Base-by-base conservation (phyloP, 1,139 yeast species). In the Waltiozyma sp. region DNA sequence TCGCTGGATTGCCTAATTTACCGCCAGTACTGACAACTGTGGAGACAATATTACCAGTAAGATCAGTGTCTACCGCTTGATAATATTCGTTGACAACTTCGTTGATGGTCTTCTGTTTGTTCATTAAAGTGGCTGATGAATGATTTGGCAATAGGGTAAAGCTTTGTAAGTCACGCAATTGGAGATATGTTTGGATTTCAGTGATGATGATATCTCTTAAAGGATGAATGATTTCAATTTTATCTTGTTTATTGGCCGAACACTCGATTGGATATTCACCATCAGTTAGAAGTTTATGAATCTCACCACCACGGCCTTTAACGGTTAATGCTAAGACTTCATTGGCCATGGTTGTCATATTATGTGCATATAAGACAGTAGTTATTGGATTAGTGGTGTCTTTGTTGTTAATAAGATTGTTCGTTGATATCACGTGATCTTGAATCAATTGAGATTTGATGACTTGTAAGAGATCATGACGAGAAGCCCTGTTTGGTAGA, bases 1-100 rank as follows among this genome's bases (percentile, higher is more conserved):
- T 18, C 7, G 23, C 59, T 0, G 86, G 87, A 10, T 72, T 72
- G 1, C 76, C 77, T 41, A 91, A 64, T 59, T 91, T 89, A 42
- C 80, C 80, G 11, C 94, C 95, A 0, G 95, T 89, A 49, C 86
- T 80, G 13, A 88, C 89, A 18, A 91, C 97, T 0, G 98, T 89
- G 0, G 96, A 83, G 2, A 93, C 91, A 4, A 93, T 87, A 42
- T 94, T 87, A 0, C 96, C 87, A 56, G 88, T 89, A n/a, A n/a
- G n/a, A 8, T 84, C 94, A 10, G 75, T 71, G 55, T 88, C 96
- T 33, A 89, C 76, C 38, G 72, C 72, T 34, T 67, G 70, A 55
- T 88, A 87, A 60, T 91, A 91, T 44, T 80, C 75, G 37, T 77
- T 68, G 2, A 89, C 80, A 41, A 91, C 69, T 54, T 86, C 94